phyloP scores from a whole-genome alignment of 1,139 yeast species.

The Sugiyamaella castrensis region DNA sequence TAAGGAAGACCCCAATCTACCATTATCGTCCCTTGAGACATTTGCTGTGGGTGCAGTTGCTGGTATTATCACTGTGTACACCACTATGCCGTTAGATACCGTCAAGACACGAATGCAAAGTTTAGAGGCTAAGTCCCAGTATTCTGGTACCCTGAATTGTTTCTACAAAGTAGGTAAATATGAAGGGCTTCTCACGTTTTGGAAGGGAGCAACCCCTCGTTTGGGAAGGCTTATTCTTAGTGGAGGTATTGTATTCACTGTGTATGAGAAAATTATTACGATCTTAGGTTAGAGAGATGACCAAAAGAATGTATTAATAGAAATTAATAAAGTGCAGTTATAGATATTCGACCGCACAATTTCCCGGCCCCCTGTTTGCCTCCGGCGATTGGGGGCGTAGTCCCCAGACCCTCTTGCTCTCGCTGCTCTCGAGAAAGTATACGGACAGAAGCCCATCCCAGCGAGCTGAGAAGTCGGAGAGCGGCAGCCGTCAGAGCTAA shows the following conservation, averaged over 20 bases:
- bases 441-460: background rate
- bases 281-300: constrained; percentile 38
- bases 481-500: too few relatives aligned
- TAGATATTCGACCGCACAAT: too few relatives aligned
- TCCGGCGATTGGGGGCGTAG: background rate
- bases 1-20: constrained; percentile 57
- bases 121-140: constrained; percentile 68
- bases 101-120: constrained; percentile 98
- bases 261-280: constrained; percentile 82
- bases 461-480: too few relatives aligned
- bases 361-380: background rate
- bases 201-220: constrained; percentile 99
- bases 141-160: constrained; percentile 76
- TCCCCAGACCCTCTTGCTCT: background rate
- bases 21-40: constrained; percentile 74
- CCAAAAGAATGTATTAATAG: background rate
- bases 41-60: constrained; percentile 91
- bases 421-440: background rate
- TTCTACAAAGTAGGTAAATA: constrained; percentile 74
- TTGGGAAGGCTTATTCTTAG: constrained; percentile 85
- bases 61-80: constrained; percentile 87
- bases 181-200: constrained; percentile 89
- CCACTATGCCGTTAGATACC: constrained; percentile 98
- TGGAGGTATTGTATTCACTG: constrained; percentile 95
- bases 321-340: too few relatives aligned